Conservation (phyloP, 192 early-diverging fungal species). For the Umbelopsis isabellina region DNA sequence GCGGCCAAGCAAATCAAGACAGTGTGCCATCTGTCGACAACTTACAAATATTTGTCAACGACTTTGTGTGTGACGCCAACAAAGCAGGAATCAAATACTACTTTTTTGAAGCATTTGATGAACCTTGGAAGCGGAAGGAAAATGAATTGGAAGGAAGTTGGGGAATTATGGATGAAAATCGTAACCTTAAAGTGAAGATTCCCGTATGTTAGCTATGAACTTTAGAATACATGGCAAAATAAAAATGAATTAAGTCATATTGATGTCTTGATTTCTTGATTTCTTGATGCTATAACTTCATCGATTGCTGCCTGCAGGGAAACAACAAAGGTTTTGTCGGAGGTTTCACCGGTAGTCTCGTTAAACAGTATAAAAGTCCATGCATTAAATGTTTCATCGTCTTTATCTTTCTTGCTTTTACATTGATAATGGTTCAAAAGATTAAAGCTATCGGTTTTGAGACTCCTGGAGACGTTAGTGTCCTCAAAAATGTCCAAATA, state of each 20-base stretch:
- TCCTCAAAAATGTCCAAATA: conserved; percentile 25
- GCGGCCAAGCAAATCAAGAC: conserved; percentile 42
- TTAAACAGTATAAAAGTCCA: no score
- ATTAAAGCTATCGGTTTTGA: conserved; percentile 9
- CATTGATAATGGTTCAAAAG: neutral
- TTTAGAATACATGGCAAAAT: no score
- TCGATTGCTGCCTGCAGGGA: no score
- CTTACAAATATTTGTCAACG: conserved; percentile 61
- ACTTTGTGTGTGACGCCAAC: conserved; percentile 65
- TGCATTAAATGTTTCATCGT: no score
- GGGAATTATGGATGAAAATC: conserved; percentile 41
- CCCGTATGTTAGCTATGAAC: conserved; percentile 30
- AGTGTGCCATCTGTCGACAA: conserved; percentile 61
- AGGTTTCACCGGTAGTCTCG: no score
- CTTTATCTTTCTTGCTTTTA: no score
- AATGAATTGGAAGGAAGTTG: conserved; percentile 47
- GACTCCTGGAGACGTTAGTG: neutral
- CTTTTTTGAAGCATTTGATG: conserved; percentile 72
- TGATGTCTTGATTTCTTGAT: no score
- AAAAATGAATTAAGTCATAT: no score
- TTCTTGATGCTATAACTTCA: no score
- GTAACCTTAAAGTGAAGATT: conserved; percentile 45
- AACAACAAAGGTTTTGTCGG: no score
- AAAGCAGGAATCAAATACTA: conserved; percentile 57
- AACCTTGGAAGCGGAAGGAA: conserved; percentile 63